phyloP scores from a whole-genome alignment of 2,329 filamentous ascomycete species.

The Colletotrichum sp. region DNA sequence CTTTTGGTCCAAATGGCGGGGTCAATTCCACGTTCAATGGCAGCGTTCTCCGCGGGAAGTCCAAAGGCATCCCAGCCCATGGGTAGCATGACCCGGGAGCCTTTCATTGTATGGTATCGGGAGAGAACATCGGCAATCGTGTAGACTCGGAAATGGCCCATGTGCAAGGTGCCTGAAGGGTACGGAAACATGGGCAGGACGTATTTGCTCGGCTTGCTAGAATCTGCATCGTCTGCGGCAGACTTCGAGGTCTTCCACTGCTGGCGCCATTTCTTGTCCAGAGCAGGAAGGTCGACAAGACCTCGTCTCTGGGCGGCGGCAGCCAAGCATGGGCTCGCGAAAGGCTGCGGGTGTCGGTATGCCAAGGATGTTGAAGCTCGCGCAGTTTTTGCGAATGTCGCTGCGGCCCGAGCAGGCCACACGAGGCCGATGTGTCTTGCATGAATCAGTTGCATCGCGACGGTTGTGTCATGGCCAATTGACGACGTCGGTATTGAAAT shows the following conservation, averaged over 20 bases:
- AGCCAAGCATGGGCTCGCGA: background rate
- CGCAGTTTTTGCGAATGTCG: background rate
- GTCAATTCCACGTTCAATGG: slow-evolving; percentile 80
- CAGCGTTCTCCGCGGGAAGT: slow-evolving; percentile 88
- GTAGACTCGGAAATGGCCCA: slow-evolving; percentile 88
- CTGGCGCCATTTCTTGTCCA: slow-evolving; percentile 59
- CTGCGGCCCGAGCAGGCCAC: slow-evolving; percentile 7
- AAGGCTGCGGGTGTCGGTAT: background rate
- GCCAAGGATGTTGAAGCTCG: background rate
- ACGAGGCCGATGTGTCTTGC: slow-evolving; percentile 27
- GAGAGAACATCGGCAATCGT: slow-evolving; percentile 88
- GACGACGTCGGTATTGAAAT: background rate
- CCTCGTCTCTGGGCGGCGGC: slow-evolving; percentile 28
- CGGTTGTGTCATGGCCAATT: slow-evolving; percentile 23
- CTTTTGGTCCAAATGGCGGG: slow-evolving; percentile 79
- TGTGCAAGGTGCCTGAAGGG: slow-evolving; percentile 83
- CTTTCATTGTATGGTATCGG: slow-evolving; percentile 76
- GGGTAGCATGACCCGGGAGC: slow-evolving; percentile 79
- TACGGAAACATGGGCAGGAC: slow-evolving; percentile 94
- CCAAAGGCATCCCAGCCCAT: slow-evolving; percentile 97
- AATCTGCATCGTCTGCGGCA: slow-evolving; percentile 15
- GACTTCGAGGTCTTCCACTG: slow-evolving; percentile 41
- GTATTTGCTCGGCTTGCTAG: slow-evolving; percentile 52
- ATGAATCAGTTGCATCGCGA: slow-evolving; percentile 32
- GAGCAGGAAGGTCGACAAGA: slow-evolving; percentile 51